Evolutionary conservation across 208 protist genomes (phyloP), one percentile per base, ranked within the genome.

Genomic region (Crithidia brevicula): DNA sequence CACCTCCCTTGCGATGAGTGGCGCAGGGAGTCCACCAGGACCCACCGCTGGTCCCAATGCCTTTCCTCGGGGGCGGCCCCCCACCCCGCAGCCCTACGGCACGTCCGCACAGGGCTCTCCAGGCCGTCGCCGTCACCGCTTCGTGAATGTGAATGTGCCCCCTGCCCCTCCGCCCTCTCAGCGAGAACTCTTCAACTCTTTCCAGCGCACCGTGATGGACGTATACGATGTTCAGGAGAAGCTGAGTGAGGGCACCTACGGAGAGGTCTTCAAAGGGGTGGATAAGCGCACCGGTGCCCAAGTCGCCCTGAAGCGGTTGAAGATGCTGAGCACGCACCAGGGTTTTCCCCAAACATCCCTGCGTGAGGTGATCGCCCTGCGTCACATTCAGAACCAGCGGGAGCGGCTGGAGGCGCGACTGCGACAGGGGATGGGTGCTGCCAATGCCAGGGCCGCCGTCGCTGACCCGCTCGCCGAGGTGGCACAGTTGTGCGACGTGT

Each of bases 231-330:
- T 91, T 18, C 51, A 85, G 20, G 72, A 92, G 45, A 96, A 97
- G 70, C 87, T 99, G 20, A 97, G 96, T 71, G 96, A 99, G 67
- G 98, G 98, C 40, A 98, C 96, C 28, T 99, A 99, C 74, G 98
- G 98, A 51, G 94, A 97, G 51, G 98, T 99, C 4, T 99, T 96
- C 77, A 67, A 83, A 42, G 88, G 86, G 23, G 74, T 68, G 23
- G 73, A 82, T 52, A 74, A 77, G 58, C 58, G 59, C 38, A 88
- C 79, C 47, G 79, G 77, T 28, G 85, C 80, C 23, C 28, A 38
- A 22, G 91, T 96, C 43, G 91, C 88, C 22, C 61, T 96, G 49
- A 96, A 96, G 80, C 73, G 91, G n/a, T 67, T 96, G 33, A 96
- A 96, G 75, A 81, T 77, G 63, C 67, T 96, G 22, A 67, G 74